Evolutionary conservation across 2,329 filamentous ascomycete species (phyloP).

Genomic region (Metarhizium anisopliae): DNA sequence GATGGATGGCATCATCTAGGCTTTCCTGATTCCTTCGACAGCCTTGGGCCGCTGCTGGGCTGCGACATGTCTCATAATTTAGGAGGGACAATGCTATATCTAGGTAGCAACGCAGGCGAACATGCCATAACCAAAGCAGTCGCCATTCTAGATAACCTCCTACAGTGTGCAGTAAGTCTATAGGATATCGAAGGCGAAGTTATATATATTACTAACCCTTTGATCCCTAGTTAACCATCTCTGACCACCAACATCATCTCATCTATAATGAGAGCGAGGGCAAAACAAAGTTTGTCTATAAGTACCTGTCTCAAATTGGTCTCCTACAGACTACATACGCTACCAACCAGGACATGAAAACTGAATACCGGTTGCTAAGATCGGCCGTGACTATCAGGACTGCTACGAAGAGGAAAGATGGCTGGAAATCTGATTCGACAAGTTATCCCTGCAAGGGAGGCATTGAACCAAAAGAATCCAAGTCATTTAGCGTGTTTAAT

Average conservation of each 20-base stretch:
- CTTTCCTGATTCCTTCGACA: neutral
- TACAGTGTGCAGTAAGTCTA: conserved; percentile 8
- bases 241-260: conserved; percentile 12
- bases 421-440: neutral
- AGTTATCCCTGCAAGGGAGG: neutral
- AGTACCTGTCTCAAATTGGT: conserved; percentile 18
- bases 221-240: neutral
- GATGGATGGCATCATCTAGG: neutral
- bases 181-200: neutral
- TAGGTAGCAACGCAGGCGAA: conserved; percentile 12
- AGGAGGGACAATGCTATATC: conserved; percentile 16
- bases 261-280: conserved; percentile 11
- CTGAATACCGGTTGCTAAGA: conserved; percentile 2
- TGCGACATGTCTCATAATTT: conserved; percentile 21
- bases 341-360: neutral
- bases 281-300: conserved; percentile 11
- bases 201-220: neutral
- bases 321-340: conserved; percentile 17
- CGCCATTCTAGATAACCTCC: conserved; percentile 11
- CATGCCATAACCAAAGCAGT: neutral
- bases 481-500: neutral
- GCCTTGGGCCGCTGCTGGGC: conserved; percentile 8
- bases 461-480: neutral
- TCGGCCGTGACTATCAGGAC: conserved; percentile 8
- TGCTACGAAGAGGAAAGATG: neutral